These are phyloP conservation scores for Yamadazyma jaroonii DNA, from an alignment of 1,139 yeast genomes.

Conservation along the genomic window DNA sequence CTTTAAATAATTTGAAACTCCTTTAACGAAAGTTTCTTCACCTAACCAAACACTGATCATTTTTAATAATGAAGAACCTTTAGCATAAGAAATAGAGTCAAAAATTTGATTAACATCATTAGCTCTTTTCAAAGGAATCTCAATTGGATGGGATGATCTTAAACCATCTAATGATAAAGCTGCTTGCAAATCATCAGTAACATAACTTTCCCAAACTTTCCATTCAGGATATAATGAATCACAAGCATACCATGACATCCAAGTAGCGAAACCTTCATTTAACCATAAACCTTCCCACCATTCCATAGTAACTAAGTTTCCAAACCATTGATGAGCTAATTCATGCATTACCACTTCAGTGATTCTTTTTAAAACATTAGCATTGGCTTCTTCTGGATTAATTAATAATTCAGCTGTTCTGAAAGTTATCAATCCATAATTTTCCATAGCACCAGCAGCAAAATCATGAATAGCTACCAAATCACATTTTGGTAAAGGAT, in stretches of 20 bases:
- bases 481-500: conserved; percentile 61
- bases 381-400: conserved; percentile 45
- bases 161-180: conserved; percentile 54
- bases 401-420: conserved; percentile 52
- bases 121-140: conserved; percentile 54
- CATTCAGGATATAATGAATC: conserved; percentile 55
- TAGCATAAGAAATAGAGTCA: conserved; percentile 66
- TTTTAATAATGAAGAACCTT: conserved; percentile 77
- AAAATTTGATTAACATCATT: conserved; percentile 57
- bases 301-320: conserved; percentile 60
- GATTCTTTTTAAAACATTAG: conserved; percentile 46
- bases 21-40: conserved; percentile 65
- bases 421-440: conserved; percentile 57
- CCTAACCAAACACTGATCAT: conserved; percentile 77
- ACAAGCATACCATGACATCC: conserved; percentile 54
- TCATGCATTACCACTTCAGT: conserved; percentile 62
- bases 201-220: conserved; percentile 55
- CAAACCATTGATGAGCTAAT: conserved; percentile 67
- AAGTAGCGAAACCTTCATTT: conserved; percentile 63
- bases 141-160: conserved; percentile 56
- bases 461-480: conserved; percentile 57
- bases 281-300: conserved; percentile 68
- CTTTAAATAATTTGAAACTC: conserved; percentile 72
- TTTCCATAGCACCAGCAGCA: conserved; percentile 64
- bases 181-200: conserved; percentile 48